Base-by-base conservation (phyloP, 2,329 filamentous ascomycete genomes). In the Daldinia eschscholtzii region DNA sequence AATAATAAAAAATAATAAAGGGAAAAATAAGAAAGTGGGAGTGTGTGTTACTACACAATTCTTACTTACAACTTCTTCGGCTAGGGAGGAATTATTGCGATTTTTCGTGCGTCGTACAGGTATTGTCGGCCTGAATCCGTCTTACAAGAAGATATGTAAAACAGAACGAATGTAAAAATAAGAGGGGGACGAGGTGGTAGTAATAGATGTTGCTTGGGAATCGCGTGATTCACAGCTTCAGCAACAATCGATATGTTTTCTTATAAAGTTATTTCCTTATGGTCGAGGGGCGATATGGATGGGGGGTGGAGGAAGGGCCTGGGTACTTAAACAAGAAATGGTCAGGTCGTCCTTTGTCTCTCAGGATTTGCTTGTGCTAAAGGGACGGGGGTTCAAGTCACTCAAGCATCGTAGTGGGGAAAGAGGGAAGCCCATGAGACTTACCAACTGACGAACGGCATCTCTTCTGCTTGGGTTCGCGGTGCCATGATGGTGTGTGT, bases 251-350 rank as follows among this genome's bases (percentile, higher is more conserved):
- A 73, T 67, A 74, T 72, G 66, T 68, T 68, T 72, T 71, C 64
- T 72, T 67, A 68, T 72, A 72, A 72, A 74, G 70, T 74, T 76
- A 74, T 65, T 67, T 67, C 68, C 70, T 74, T 70, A 65, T 63
- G 70, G 53, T 68, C 62, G 68, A 70, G 70, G 74, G 74, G 73
- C 73, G 72, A 71, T 65, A 72, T 68, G 18, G 67, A 73, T 67
- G 72, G 70, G 70, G 74, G 72, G 75, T 72, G 70, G 70, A 76
- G 74, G 76, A 74, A 72, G 63, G 64, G 67, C 58, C 60, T 68
- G 68, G 67, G 67, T 77, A 76, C 74, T 77, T 77, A 76, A 76
- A 68, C 61, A 73, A 73, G 63, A 65, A 58, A 57, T 66, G 57
- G 64, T 69, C 46, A 52, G 46, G 68, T 72, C 65, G 61, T 67